These are phyloP conservation scores for Pythium aquatile DNA, from an alignment of 352 stramenopile genomes.

Conservation along the genomic window DNA sequence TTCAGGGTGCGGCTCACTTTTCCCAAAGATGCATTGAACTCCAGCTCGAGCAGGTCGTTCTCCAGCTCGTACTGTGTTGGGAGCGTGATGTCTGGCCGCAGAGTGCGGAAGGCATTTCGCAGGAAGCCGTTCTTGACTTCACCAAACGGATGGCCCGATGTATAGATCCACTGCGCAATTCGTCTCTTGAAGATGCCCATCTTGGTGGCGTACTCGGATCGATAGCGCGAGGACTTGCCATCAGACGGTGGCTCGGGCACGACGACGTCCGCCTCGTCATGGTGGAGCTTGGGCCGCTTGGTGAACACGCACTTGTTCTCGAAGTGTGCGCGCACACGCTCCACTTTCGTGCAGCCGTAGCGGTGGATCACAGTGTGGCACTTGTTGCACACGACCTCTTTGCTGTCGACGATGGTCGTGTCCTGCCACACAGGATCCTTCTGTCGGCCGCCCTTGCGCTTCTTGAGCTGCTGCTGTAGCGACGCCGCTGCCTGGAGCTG, in stretches of 20 bases:
- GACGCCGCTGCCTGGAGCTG: slow-evolving; percentile 5
- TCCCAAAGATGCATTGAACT: slow-evolving; percentile 40
- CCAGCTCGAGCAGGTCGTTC: slow-evolving; percentile 60
- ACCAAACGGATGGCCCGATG: slow-evolving; percentile 51
- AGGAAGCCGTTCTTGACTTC: slow-evolving; percentile 46
- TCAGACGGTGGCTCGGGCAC: slow-evolving; percentile 13
- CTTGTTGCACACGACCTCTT: slow-evolving; percentile 67
- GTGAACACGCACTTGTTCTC: slow-evolving; percentile 49
- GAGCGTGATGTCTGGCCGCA: slow-evolving; percentile 41
- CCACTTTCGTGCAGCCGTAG: slow-evolving; percentile 66
- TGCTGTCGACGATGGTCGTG: slow-evolving; percentile 54
- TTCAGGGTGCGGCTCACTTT: slow-evolving; percentile 46
- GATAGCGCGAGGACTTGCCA: slow-evolving; percentile 19
- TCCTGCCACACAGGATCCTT: slow-evolving; percentile 57
- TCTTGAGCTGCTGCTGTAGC: slow-evolving; percentile 28
- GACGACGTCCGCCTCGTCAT: slow-evolving; percentile 12
- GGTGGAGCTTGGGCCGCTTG: slow-evolving; percentile 27
- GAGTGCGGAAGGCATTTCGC: slow-evolving; percentile 36
- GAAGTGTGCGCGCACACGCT: slow-evolving; percentile 71
- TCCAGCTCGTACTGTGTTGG: slow-evolving; percentile 57
- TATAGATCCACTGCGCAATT: slow-evolving; percentile 64
- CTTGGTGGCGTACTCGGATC: slow-evolving; percentile 44
- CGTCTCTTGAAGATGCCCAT: slow-evolving; percentile 59
- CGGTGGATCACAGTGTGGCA: slow-evolving; percentile 65
- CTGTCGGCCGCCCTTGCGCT: slow-evolving; percentile 50